Evolutionary conservation across 208 protist species (phyloP).

Genomic region (Strigomonas oncopelti): DNA sequence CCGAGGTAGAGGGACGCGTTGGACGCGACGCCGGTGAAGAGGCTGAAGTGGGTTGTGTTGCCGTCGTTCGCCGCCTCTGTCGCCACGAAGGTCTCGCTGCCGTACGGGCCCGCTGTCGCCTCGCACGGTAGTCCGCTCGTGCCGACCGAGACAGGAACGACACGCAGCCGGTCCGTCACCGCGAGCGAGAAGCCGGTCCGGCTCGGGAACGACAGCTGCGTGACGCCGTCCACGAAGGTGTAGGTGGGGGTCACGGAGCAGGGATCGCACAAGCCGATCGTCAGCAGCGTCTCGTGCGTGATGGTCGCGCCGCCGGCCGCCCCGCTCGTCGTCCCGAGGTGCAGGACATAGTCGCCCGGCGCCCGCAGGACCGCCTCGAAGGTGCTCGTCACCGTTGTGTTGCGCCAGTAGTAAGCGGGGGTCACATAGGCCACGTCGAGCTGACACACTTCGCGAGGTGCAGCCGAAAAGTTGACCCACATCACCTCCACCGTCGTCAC

Average conservation of each 20-base stretch:
- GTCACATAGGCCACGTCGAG: slow-evolving; percentile 41
- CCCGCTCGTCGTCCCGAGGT: slow-evolving; percentile 41
- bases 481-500: slow-evolving; percentile 25
- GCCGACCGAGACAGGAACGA: slow-evolving; percentile 59
- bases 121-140: slow-evolving; percentile 48
- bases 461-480: slow-evolving; percentile 54
- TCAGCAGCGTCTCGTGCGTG: slow-evolving; percentile 45
- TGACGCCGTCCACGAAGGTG: slow-evolving; percentile 42
- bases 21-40: slow-evolving; percentile 35
- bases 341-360: slow-evolving; percentile 57
- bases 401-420: slow-evolving; percentile 43
- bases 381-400: slow-evolving; percentile 19
- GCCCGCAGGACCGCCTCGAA: slow-evolving; percentile 52
- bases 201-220: slow-evolving; percentile 56
- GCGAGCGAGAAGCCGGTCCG: slow-evolving; percentile 36
- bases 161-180: slow-evolving; percentile 47
- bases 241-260: slow-evolving; percentile 67
- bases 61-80: slow-evolving; percentile 22
- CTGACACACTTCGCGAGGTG: slow-evolving; percentile 39
- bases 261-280: slow-evolving; percentile 70
- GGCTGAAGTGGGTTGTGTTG: slow-evolving; percentile 35
- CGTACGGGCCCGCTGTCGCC: slow-evolving; percentile 49
- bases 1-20: slow-evolving; percentile 44
- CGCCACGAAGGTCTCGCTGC: slow-evolving; percentile 41
- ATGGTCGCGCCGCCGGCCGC: slow-evolving; percentile 42